These are phyloP conservation scores for Fusarium armeniacum DNA, from an alignment of 2,329 filamentous ascomycete species.

Conservation along the genomic window DNA sequence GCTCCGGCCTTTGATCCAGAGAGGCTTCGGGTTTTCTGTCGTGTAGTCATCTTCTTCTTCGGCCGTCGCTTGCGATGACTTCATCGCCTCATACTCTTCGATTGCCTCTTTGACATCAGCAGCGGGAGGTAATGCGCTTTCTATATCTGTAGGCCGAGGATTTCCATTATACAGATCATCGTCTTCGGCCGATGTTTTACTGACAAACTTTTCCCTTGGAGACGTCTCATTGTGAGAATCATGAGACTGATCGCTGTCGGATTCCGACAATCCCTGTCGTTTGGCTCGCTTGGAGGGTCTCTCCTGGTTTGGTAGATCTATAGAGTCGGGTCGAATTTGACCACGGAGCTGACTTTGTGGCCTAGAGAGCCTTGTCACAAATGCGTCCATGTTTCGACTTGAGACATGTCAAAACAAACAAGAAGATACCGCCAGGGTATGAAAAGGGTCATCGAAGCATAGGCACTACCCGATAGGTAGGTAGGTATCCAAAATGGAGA, in stretches of 20 bases:
- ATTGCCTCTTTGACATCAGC: constrained; percentile 79
- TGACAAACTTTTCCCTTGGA: not conserved
- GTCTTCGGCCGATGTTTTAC: constrained; percentile 42
- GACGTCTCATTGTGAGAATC: constrained; percentile 33
- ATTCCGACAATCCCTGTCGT: constrained; percentile 44
- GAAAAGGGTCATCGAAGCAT: constrained; percentile 1
- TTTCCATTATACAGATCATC: constrained; percentile 32
- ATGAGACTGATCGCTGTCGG: constrained; percentile 45
- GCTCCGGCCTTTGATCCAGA: constrained; percentile 81
- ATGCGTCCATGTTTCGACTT: constrained; percentile 56
- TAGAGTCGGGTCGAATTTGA: constrained; percentile 22
- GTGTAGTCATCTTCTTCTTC: constrained; percentile 54
- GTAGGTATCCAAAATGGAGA: constrained; percentile 8
- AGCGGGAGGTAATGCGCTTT: constrained; percentile 75
- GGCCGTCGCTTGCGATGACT: constrained; percentile 64
- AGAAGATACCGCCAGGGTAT: not conserved
- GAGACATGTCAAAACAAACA: constrained; percentile 20
- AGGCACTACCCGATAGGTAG: not conserved
- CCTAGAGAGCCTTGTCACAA: constrained; percentile 52
- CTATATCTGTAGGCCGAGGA: constrained; percentile 53
- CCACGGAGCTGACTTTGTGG: constrained; percentile 29
- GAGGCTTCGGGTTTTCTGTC: constrained; percentile 56
- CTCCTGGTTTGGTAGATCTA: constrained; percentile 20
- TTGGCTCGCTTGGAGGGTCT: constrained; percentile 54
- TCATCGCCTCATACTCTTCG: constrained; percentile 81